Conservation (phyloP, 2,329 filamentous ascomycete genomes). For the Penicillium griseofulvum region DNA sequence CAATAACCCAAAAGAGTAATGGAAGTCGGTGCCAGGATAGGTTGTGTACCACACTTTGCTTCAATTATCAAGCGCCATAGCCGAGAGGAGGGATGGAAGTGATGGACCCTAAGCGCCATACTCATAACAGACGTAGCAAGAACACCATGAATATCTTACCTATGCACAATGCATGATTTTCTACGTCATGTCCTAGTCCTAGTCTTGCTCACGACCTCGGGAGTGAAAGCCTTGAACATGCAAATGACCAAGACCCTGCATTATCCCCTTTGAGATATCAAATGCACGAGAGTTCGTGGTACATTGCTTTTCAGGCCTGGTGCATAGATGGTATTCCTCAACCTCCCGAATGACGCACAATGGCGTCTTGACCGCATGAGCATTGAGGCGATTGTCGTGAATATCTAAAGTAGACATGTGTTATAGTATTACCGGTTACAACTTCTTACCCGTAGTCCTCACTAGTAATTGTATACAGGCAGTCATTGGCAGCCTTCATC, state of each 20-base stretch:
- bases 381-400: background rate
- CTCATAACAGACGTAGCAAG: background rate
- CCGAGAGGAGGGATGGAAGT: too few relatives aligned
- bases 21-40: background rate
- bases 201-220: background rate
- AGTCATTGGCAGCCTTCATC: background rate
- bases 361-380: background rate
- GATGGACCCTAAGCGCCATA: background rate
- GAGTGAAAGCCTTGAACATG: background rate
- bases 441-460: background rate
- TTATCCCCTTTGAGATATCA: background rate
- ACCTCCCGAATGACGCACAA: background rate
- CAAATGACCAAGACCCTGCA: background rate
- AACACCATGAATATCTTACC: too few relatives aligned
- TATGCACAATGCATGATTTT: background rate
- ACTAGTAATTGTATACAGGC: background rate
- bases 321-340: background rate
- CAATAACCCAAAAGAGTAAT: background rate
- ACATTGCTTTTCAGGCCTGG: background rate
- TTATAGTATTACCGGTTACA: background rate
- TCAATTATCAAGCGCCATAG: background rate
- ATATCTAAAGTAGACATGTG: background rate
- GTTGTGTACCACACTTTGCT: background rate
- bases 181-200: background rate
- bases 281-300: background rate